These are phyloP conservation scores for Saturnispora diversa DNA, from an alignment of 805 yeast genomes.

Conservation along the genomic window DNA sequence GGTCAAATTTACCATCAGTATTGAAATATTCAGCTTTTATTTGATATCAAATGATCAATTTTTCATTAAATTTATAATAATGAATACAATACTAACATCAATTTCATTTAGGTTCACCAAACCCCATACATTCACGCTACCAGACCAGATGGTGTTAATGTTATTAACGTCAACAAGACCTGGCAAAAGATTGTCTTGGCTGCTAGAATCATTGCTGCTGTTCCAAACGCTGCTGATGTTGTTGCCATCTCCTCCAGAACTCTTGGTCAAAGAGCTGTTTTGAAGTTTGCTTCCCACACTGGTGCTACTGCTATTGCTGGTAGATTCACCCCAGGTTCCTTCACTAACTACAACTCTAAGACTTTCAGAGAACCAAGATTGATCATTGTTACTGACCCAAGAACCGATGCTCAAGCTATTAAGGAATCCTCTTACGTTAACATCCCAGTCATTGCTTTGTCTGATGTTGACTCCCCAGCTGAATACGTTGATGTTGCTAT, in stretches of 20 bases:
- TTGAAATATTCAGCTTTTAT: no score
- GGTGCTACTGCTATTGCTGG: conserved; percentile 99
- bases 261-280: conserved; percentile 99
- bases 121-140: conserved; percentile 94
- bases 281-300: conserved; percentile 98
- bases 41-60: no score
- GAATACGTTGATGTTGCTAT: conserved; percentile 99
- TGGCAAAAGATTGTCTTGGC: conserved; percentile 99
- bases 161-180: conserved; percentile 97
- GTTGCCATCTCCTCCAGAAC: conserved; percentile 99
- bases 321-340: conserved; percentile 99
- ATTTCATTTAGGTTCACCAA: conserved; percentile 68
- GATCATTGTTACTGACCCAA: conserved; percentile 98
- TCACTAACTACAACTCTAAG: conserved; percentile 99
- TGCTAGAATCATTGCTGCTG: conserved; percentile 99
- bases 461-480: conserved; percentile 98
- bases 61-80: no score
- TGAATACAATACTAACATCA: conserved; percentile 19
- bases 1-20: no score
- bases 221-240: conserved; percentile 97
- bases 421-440: conserved; percentile 99
- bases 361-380: conserved; percentile 99
- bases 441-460: conserved; percentile 99
- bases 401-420: conserved; percentile 99
- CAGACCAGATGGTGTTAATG: conserved; percentile 99